Percentiles rank a stretch among this genome's conserved stretches.
These are phyloP conservation scores for Elaphomyces granulatus DNA, from an alignment of 495 filamentous ascomycete genomes.

Conservation along the genomic window DNA sequence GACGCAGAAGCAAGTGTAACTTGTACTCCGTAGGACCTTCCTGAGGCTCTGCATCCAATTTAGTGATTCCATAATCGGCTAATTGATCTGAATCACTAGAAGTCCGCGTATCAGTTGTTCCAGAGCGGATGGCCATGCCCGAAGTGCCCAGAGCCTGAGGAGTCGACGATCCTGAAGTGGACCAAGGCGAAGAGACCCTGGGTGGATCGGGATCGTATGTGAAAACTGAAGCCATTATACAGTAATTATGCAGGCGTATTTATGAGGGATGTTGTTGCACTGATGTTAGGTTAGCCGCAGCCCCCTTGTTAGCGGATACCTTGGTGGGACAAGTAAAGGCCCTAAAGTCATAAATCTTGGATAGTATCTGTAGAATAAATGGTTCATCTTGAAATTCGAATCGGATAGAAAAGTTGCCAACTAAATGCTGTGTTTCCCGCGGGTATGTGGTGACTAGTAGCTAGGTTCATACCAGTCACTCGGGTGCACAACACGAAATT, in stretches of 20 bases:
- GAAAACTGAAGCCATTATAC: slow-evolving; percentile 81
- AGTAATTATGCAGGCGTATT: not conserved
- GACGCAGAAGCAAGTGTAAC: slow-evolving; percentile 74
- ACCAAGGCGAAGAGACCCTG: slow-evolving; percentile 82
- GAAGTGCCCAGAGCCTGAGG: slow-evolving; percentile 18
- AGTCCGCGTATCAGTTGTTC: slow-evolving; percentile 14
- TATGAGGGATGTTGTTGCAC: not conserved
- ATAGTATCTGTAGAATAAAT: not conserved
- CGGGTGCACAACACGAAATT: no score
- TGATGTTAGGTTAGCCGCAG: not conserved
- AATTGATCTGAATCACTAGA: slow-evolving; percentile 34
- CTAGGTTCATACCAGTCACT: no score
- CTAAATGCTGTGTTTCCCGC: no score
- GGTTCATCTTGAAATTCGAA: not conserved
- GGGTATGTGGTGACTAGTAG: no score
- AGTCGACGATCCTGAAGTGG: slow-evolving; percentile 35
- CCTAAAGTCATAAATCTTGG: not conserved
- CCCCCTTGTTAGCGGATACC: not conserved
- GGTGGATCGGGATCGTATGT: slow-evolving; percentile 84
- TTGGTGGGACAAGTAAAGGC: not conserved
- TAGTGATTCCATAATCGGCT: slow-evolving; percentile 57
- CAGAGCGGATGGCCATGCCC: slow-evolving; percentile 13
- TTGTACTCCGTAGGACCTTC: slow-evolving; percentile 95
- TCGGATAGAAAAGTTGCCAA: no score
- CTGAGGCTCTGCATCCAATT: slow-evolving; percentile 80